Evolutionary conservation across 805 yeast genomes (phyloP).

Genomic region (Scheffersomyces coipomensis): DNA sequence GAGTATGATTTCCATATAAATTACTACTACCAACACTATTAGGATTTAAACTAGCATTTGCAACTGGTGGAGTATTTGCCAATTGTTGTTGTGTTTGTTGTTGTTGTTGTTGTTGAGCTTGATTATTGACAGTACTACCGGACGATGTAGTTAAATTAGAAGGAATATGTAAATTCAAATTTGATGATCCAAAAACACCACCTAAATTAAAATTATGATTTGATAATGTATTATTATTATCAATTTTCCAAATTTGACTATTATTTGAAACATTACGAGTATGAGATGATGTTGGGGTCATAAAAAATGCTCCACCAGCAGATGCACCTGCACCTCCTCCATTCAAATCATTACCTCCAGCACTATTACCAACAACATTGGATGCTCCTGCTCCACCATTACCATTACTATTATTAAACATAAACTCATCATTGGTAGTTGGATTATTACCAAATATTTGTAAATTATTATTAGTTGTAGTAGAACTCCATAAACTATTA

Average conservation of each 20-base stretch:
- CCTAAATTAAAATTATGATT: conserved; percentile 8
- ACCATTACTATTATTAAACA: not conserved
- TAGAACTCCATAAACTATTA: not conserved
- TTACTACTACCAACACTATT: not conserved
- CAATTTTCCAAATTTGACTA: conserved; percentile 22
- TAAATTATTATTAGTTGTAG: not conserved
- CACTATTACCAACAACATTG: not conserved
- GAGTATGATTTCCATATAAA: not conserved
- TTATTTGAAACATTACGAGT: conserved; percentile 14
- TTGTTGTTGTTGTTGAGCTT: not conserved
- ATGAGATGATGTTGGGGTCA: conserved; percentile 13
- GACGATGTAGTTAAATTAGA: not conserved
- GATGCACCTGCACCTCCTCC: not conserved
- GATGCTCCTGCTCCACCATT: not conserved
- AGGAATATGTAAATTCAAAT: conserved; percentile 4
- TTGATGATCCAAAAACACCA: conserved; percentile 13
- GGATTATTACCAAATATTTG: not conserved
- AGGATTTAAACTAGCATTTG: not conserved
- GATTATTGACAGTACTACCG: not conserved
- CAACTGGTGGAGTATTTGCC: not conserved
- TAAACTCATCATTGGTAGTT: not conserved
- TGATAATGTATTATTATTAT: conserved; percentile 4
- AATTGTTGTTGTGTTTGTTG: not conserved
- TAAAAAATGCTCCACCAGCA: conserved; percentile 6
- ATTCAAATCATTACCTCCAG: conserved; percentile 1